Conservation (phyloP, 192 early-diverging fungal genomes). For the Coemansia sp. region DNA sequence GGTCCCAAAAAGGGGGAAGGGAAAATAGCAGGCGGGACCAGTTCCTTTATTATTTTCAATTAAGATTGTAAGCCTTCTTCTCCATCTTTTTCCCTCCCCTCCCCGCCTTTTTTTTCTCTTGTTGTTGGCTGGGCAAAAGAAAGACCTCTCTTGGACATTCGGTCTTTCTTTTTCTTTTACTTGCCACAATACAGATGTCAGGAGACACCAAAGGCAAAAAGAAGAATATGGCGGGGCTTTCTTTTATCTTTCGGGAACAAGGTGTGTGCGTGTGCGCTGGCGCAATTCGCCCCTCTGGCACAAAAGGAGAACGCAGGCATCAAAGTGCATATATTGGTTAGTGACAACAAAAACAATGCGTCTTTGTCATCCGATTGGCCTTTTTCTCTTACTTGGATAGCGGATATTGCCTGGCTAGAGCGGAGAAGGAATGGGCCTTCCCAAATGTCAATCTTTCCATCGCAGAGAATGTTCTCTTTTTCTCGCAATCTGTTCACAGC, state of each 20-base stretch:
- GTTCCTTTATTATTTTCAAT: conserved; percentile 1
- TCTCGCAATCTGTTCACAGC: neutral
- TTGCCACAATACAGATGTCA: conserved; percentile 6
- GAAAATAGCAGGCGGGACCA: neutral
- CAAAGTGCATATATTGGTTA: conserved; percentile 6
- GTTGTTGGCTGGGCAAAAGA: neutral
- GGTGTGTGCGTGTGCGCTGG: neutral
- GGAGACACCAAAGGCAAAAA: neutral
- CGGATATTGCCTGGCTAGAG: no score
- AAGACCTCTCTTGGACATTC: neutral
- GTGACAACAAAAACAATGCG: neutral
- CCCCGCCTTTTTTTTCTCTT: neutral
- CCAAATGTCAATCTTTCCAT: neutral
- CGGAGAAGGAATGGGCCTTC: neutral
- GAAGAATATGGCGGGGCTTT: neutral
- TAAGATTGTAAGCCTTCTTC: neutral
- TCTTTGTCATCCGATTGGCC: conserved; percentile 3
- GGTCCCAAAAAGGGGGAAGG: neutral
- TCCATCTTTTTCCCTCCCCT: neutral
- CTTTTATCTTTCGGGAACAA: neutral
- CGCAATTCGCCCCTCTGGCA: neutral
- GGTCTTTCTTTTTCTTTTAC: conserved; percentile 1
- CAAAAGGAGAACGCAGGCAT: neutral
- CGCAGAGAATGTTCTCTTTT: neutral
- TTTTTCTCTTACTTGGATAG: neutral